These are phyloP conservation scores for Cordia subcordata DNA, from an alignment of 257 asterid genomes.

Conservation along the genomic window DNA sequence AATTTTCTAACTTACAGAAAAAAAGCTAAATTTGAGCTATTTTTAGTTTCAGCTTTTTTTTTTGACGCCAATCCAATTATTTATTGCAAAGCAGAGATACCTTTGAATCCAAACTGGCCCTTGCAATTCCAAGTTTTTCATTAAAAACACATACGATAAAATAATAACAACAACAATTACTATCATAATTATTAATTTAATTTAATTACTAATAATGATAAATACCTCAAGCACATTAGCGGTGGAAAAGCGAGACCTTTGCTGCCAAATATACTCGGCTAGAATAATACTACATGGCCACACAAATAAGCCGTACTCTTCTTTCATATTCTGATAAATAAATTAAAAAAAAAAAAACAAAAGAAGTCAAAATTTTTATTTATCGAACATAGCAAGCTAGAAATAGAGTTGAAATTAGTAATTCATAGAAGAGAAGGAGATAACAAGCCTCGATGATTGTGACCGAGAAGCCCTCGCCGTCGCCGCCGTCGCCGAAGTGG, in stretches of 20 bases:
- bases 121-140: too few species aligned
- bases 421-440: slow-evolving; percentile 11
- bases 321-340: slow-evolving; percentile 70
- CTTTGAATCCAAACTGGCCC: too few species aligned
- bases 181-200: neutral
- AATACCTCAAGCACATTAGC: slow-evolving; percentile 83
- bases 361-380: neutral
- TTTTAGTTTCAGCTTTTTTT: too few species aligned
- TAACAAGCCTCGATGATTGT: slow-evolving; percentile 50
- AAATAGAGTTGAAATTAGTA: neutral
- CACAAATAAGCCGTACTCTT: slow-evolving; percentile 86
- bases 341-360: slow-evolving; percentile 8
- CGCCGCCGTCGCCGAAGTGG: slow-evolving; percentile 34
- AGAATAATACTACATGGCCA: slow-evolving; percentile 90
- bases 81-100: too few species aligned
- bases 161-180: neutral
- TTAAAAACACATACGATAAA: too few species aligned
- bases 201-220: neutral
- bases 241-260: slow-evolving; percentile 58
- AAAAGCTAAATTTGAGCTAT: too few species aligned
- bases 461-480: slow-evolving; percentile 49
- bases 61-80: too few species aligned
- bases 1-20: too few species aligned
- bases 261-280: slow-evolving; percentile 97
- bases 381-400: neutral